Conservation (phyloP, 139 green algal species). For the Diplosphaera chodatii region DNA sequence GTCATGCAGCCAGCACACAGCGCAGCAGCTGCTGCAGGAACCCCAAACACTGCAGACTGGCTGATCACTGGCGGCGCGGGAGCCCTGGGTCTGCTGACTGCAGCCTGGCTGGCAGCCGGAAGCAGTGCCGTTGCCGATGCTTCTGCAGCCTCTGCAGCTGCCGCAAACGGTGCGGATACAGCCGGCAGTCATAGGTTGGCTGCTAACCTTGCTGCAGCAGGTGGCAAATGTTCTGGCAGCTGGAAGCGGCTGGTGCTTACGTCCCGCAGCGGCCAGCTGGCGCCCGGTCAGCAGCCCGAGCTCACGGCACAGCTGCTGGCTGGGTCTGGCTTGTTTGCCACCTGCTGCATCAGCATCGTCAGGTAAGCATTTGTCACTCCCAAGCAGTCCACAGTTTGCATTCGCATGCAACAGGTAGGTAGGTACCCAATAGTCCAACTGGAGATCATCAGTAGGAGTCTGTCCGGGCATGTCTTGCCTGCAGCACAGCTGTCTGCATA, state of each 20-base stretch:
- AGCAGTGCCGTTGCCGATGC: neutral
- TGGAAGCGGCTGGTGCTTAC: neutral
- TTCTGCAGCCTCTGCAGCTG: neutral
- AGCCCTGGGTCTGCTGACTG: conserved; percentile 8
- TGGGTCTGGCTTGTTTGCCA: neutral
- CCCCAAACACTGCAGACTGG: neutral
- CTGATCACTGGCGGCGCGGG: conserved; percentile 20
- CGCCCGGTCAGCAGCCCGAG: neutral
- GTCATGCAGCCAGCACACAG: neutral
- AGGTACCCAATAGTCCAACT: no score
- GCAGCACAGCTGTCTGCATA: no score
- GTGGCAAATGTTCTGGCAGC: no score
- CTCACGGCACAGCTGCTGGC: neutral
- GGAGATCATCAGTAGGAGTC: no score
- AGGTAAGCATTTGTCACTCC: no score
- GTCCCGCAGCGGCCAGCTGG: conserved; percentile 8
- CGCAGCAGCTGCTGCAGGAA: no score
- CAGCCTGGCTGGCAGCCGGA: conserved; percentile 13
- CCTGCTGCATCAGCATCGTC: neutral
- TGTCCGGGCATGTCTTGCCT: no score
- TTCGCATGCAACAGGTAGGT: no score
- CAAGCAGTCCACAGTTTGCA: no score
- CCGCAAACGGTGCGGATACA: no score
- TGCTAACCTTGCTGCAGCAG: no score
- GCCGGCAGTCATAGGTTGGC: no score